phyloP scores from a whole-genome alignment of 2,329 filamentous ascomycete genomes.

The Lachnellula subtilissima region DNA sequence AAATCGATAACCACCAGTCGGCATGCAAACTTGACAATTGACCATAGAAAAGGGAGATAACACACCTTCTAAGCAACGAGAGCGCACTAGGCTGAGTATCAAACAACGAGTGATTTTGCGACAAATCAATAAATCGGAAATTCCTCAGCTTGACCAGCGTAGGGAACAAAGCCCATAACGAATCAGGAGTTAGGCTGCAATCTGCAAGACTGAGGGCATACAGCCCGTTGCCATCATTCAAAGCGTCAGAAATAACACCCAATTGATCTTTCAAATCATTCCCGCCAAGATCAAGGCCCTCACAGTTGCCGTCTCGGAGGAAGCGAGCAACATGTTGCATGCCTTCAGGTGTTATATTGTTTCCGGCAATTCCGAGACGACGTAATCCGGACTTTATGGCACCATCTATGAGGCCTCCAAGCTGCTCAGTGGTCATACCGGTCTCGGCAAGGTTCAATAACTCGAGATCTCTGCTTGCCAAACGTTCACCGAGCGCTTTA shows the following conservation, averaged over 20 bases:
- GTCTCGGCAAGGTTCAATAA: slow-evolving; percentile 81
- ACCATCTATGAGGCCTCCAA: slow-evolving; percentile 75
- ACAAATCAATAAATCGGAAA: slow-evolving; percentile 87
- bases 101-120: slow-evolving; percentile 81
- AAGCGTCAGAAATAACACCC: slow-evolving; percentile 46
- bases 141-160: slow-evolving; percentile 63
- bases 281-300: slow-evolving; percentile 83
- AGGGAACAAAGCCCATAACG: slow-evolving; percentile 71
- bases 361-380: slow-evolving; percentile 78
- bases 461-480: slow-evolving; percentile 72
- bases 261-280: slow-evolving; percentile 64
- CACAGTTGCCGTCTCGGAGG: slow-evolving; percentile 69
- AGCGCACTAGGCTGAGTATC: slow-evolving; percentile 68
- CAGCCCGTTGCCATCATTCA: slow-evolving; percentile 53
- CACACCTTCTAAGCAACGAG: slow-evolving; percentile 67
- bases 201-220: slow-evolving; percentile 83
- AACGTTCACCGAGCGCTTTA: slow-evolving; percentile 69
- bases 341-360: slow-evolving; percentile 68
- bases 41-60: slow-evolving; percentile 4
- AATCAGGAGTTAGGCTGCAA: slow-evolving; percentile 71
- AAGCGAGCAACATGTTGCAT: slow-evolving; percentile 73
- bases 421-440: slow-evolving; percentile 62
- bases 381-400: slow-evolving; percentile 72
- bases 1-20: not conserved
- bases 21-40: not conserved